A percentile compares a stretch with the other conserved stretches of the same genome.
Conservation (phyloP, 805 yeast genomes). For the Kodamaea kakaduensis region DNA sequence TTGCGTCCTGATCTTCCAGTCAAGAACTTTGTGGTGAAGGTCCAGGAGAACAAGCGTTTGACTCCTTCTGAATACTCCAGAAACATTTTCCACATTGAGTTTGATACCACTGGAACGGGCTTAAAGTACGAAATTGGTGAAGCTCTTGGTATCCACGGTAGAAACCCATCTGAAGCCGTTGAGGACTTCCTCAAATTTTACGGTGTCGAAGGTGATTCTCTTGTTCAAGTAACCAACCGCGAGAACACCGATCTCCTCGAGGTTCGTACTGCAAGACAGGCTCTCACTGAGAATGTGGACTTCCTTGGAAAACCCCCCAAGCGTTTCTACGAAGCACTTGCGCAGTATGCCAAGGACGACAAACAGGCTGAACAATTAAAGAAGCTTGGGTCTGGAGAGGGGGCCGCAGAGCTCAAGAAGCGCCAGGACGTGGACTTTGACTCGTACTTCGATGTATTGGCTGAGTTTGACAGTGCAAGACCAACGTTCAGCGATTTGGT, state of each 20-base stretch:
- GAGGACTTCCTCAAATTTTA: constrained; percentile 65
- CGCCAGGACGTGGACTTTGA: constrained; percentile 81
- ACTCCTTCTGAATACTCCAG: constrained; percentile 89
- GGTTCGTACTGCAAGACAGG: constrained; percentile 78
- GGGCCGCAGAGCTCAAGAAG: constrained; percentile 79
- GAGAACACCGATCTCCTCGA: constrained; percentile 58
- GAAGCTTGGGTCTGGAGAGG: constrained; percentile 63
- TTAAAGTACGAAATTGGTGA: constrained; percentile 91
- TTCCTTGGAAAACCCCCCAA: constrained; percentile 94
- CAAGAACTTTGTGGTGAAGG: constrained; percentile 80
- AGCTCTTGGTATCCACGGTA: constrained; percentile 93
- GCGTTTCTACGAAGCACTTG: constrained; percentile 82
- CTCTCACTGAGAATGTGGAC: constrained; percentile 76
- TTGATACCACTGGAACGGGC: constrained; percentile 87
- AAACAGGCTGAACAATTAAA: constrained; percentile 59
- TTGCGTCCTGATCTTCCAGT: constrained; percentile 90
- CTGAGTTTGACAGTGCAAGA: constrained; percentile 75
- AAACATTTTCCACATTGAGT: constrained; percentile 94
- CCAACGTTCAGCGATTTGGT: constrained; percentile 71
- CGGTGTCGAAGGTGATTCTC: constrained; percentile 63
- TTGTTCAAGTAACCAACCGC: constrained; percentile 68
- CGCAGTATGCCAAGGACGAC: constrained; percentile 66
- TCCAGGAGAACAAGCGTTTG: constrained; percentile 85
- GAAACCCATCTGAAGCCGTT: constrained; percentile 66
- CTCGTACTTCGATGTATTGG: constrained; percentile 77